Evolutionary conservation across 192 early-diverging fungal species (phyloP).

Genomic region (Rhizophagus sp.): DNA sequence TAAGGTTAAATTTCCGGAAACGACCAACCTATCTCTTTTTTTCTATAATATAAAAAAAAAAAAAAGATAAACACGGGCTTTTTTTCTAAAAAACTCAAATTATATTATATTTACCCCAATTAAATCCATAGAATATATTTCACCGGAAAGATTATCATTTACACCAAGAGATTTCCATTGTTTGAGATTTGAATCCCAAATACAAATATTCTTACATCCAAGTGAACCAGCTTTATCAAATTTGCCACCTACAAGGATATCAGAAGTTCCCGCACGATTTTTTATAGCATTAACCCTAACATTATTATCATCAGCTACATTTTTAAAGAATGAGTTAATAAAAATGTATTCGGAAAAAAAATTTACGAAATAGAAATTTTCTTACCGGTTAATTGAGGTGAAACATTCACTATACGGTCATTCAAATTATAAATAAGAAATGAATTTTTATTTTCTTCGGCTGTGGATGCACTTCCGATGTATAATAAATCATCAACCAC

Average conservation of each 20-base stretch:
- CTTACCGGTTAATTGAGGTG: conserved; percentile 34
- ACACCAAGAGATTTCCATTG: conserved; percentile 32
- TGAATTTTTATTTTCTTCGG: conserved; percentile 33
- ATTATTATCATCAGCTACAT: conserved; percentile 5
- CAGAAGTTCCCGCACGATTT: conserved; percentile 31
- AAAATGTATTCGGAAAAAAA: neutral
- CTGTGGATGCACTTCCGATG: conserved; percentile 55
- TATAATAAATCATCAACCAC: conserved; percentile 55
- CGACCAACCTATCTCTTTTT: conserved; percentile 11
- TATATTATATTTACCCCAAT: conserved; percentile 9
- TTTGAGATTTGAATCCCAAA: conserved; percentile 25
- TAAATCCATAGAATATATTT: conserved; percentile 38
- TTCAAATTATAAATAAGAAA: conserved; percentile 54
- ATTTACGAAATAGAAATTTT: neutral
- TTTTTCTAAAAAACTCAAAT: too few species aligned
- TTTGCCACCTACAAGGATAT: conserved; percentile 52
- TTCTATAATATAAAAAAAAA: neutral
- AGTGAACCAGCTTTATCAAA: conserved; percentile 51
- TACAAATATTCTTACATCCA: conserved; percentile 30
- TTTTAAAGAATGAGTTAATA: neutral
- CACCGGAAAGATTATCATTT: conserved; percentile 32
- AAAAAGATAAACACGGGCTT: neutral
- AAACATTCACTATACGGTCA: conserved; percentile 19
- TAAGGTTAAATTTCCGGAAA: conserved; percentile 46
- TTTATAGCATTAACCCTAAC: conserved; percentile 30